phyloP scores from a whole-genome alignment of 1,284 basidiomycete genomes.

The Naganishia sp. region DNA sequence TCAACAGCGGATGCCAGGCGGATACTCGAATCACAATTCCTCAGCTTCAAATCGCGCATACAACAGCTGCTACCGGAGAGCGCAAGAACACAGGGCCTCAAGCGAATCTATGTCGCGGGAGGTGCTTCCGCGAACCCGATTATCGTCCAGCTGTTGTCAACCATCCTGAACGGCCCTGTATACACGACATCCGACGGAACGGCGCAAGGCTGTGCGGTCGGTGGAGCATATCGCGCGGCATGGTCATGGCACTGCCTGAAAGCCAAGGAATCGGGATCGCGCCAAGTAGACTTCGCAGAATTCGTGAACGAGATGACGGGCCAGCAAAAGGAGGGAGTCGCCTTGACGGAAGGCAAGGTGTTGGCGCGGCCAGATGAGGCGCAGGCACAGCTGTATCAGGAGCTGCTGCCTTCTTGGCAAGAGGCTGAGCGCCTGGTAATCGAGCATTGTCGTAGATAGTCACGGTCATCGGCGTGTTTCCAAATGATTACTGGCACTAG shows the following conservation, averaged over 20 bases:
- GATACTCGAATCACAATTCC: conserved; percentile 78
- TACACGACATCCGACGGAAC: conserved; percentile 55
- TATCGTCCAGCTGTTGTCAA: conserved; percentile 73
- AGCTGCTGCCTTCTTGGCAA: conserved; percentile 54
- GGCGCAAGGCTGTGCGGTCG: conserved; percentile 51
- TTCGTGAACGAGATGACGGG: conserved; percentile 28
- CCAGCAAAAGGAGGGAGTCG: conserved; percentile 1
- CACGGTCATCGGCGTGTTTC: too few relatives aligned
- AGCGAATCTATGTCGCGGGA: conserved; percentile 74
- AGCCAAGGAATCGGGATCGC: conserved; percentile 6
- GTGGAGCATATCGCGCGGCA: conserved; percentile 50
- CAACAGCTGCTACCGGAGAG: conserved; percentile 64
- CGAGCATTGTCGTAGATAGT: conserved; percentile 20
- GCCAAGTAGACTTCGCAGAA: conserved; percentile 22
- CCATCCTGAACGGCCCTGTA: conserved; percentile 73
- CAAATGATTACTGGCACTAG: too few relatives aligned
- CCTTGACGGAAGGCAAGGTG: conserved; percentile 37
- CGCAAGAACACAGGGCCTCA: conserved; percentile 58
- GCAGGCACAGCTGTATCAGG: conserved; percentile 47
- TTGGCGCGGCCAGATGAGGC: conserved; percentile 63
- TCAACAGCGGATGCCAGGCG: conserved; percentile 68
- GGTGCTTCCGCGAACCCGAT: conserved; percentile 74
- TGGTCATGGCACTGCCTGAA: conserved; percentile 43
- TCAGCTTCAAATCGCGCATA: conserved; percentile 72
- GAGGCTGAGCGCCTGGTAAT: conserved; percentile 59